Evolutionary conservation across 2,329 filamentous ascomycete genomes (phyloP).

Genomic region (Apiospora aurea): DNA sequence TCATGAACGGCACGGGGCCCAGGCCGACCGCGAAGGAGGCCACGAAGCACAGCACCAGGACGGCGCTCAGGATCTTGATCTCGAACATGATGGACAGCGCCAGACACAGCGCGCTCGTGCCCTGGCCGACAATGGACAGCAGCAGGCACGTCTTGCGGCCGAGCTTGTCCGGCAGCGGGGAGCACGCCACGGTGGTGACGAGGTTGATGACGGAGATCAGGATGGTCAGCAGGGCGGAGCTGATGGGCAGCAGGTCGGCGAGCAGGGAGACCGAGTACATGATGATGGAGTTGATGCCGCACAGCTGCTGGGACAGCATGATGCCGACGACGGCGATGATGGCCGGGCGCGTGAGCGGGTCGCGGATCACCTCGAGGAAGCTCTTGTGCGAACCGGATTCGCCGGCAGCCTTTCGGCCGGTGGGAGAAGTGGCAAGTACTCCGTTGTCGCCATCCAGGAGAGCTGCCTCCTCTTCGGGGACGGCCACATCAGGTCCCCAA

Average conservation of each 20-base stretch:
- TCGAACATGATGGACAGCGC: conserved; percentile 80
- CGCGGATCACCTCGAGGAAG: conserved; percentile 70
- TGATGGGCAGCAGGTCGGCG: conserved; percentile 79
- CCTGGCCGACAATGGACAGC: conserved; percentile 84
- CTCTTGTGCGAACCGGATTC: conserved; percentile 54
- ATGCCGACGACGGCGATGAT: conserved; percentile 86
- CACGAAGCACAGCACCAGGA: conserved; percentile 86
- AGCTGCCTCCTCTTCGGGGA: conserved; percentile 61
- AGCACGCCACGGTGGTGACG: conserved; percentile 78
- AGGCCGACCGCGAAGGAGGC: conserved; percentile 89
- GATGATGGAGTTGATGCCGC: conserved; percentile 94
- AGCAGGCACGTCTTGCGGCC: conserved; percentile 88
- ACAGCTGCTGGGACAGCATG: conserved; percentile 92
- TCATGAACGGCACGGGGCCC: conserved; percentile 92
- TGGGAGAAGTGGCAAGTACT: conserved; percentile 33
- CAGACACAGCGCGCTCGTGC: conserved; percentile 76
- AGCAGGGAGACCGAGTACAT: conserved; percentile 98
- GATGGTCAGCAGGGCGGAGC: conserved; percentile 84
- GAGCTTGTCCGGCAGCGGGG: conserved; percentile 85
- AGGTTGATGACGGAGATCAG: conserved; percentile 88
- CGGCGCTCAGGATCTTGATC: conserved; percentile 77
- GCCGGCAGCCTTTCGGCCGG: conserved; percentile 34
- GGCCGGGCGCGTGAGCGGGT: conserved; percentile 73
- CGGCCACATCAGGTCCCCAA: conserved; percentile 57
- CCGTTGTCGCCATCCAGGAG: conserved; percentile 65